Evolutionary conservation across 371 early-diverging fungal species (phyloP), one percentile per base, ranked within the genome.

Genomic region (Nematocida sp.): DNA sequence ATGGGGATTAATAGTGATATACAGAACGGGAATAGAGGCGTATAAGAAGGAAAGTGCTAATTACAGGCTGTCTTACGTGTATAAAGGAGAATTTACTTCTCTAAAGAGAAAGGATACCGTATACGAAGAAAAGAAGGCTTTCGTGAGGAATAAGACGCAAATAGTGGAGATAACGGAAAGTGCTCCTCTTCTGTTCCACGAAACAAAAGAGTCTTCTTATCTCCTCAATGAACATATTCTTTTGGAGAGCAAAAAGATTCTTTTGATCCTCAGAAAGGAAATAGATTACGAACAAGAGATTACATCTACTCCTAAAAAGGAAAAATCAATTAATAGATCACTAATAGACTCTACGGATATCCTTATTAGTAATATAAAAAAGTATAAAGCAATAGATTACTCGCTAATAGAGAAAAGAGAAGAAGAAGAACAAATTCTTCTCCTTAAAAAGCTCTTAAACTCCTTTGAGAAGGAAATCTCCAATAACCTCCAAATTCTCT

Each of bases 371-470:
- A 33, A 33, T 26, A n/a, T 68, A 16, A 48, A 36, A 28, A 60
- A 48, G 36, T 68, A 68, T 57, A 56, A 60, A 39, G 28, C 30
- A 3, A 47, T 68, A 28, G 59, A 57, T 45, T 16, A 48, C 16
- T 56, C 26, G n/a, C 3, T 68, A 7, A 35, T 68, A 1, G 26
- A 59, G 25, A 57, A 32, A 9, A 39, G 36, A 3, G 30, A 57
- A 35, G 61, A 68, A 32, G 59, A 57, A 30, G 69, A 68, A 42
- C 67, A 68, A 13, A 45, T 33, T 2, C 39, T 68, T 7, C 36
- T 65, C 35, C 23, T 68, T 13, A 33, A 68, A 32, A 68, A 68
- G 42, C 57, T 68, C 67, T 57, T 68, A 11, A 68, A 68, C 38
- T 47, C 69, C 11, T 68, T 68, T 25, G 56, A 68, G 39, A 42